phyloP scores from a whole-genome alignment of 2,329 filamentous ascomycete genomes.

The Trichoderma sp. region DNA sequence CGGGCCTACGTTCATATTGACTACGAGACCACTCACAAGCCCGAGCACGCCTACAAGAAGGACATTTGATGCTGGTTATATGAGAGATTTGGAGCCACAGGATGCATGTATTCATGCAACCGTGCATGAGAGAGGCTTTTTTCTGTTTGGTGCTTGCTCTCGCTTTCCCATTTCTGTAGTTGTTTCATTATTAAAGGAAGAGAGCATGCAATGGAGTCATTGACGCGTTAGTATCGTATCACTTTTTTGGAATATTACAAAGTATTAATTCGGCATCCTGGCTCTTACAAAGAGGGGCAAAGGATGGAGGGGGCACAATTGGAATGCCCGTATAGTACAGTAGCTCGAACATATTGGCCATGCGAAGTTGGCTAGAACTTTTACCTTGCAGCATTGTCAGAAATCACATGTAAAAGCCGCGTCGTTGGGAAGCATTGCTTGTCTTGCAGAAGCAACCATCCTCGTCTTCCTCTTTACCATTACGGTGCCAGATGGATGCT shows the following conservation, averaged over 20 bases:
- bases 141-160: not conserved
- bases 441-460: not conserved
- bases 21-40: slow-evolving; percentile 93
- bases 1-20: slow-evolving; percentile 95
- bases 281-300: slow-evolving; percentile 2
- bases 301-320: not conserved
- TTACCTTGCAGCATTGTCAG: not conserved
- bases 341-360: not conserved
- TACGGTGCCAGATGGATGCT: not conserved
- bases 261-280: not conserved
- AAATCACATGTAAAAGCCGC: slow-evolving; percentile 13
- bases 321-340: not conserved
- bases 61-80: slow-evolving; percentile 43
- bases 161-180: not conserved
- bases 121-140: slow-evolving; percentile 10
- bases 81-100: not conserved
- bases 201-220: slow-evolving; percentile 1
- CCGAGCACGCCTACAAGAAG: slow-evolving; percentile 70
- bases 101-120: not conserved
- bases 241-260: slow-evolving; percentile 1
- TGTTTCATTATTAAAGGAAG: not conserved
- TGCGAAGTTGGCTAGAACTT: not conserved
- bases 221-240: slow-evolving; percentile 7
- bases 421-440: not conserved
- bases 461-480: not conserved